These are phyloP conservation scores for Elongisporangium prolatum DNA, from an alignment of 352 stramenopile genomes.

Conservation along the genomic window DNA sequence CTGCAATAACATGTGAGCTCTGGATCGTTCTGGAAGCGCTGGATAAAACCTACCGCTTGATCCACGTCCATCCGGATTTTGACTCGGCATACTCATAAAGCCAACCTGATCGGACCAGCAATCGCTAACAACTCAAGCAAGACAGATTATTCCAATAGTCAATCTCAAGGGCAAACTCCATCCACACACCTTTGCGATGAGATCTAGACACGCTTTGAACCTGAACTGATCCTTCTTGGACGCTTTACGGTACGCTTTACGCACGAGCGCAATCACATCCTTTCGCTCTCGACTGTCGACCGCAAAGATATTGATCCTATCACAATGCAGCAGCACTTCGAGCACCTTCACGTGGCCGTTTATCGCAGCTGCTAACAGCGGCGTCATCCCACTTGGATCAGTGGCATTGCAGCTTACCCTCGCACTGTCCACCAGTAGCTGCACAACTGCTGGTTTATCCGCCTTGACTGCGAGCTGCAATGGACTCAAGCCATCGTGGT, in stretches of 20 bases:
- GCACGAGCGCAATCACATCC: neutral
- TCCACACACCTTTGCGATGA: neutral
- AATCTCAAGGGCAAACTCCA: no score
- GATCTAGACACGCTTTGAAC: neutral
- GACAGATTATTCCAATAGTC: no score
- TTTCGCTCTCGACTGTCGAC: neutral
- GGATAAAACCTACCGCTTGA: no score
- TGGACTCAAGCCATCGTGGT: neutral
- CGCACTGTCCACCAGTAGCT: neutral
- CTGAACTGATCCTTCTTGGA: neutral
- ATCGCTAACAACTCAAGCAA: no score
- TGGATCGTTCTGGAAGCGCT: no score
- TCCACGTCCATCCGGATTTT: no score
- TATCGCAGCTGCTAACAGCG: conserved; percentile 20
- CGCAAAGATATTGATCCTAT: neutral
- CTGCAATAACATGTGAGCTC: no score
- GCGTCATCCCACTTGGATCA: conserved; percentile 54
- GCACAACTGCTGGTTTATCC: neutral
- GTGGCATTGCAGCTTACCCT: conserved; percentile 38
- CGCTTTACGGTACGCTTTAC: neutral
- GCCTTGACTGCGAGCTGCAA: neutral
- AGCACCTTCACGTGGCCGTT: neutral
- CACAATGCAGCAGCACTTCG: neutral
- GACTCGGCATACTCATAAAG: no score
- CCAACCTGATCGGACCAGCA: no score